Evolutionary conservation across 75 land plant genomes (phyloP).

Genomic region (Pinus tabuliformis): DNA sequence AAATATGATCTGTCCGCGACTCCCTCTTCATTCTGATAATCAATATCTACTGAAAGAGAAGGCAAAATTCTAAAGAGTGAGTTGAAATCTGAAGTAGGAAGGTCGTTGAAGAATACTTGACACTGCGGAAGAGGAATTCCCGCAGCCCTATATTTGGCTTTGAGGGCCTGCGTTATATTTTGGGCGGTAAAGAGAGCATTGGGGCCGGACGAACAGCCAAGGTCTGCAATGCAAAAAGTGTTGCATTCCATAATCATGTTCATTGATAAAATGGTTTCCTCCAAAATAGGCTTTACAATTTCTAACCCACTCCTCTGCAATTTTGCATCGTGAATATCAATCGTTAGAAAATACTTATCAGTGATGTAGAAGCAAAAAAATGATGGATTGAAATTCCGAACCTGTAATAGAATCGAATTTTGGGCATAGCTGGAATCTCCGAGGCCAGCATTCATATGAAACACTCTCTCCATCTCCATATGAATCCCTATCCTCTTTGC

Average conservation of each 20-base stretch:
- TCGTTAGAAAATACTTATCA: too few relatives aligned
- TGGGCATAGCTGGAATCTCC: constrained; percentile 21
- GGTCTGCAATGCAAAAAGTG: constrained; percentile 33
- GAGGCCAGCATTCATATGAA: constrained; percentile 10
- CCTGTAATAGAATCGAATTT: constrained; percentile 15
- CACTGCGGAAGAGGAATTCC: constrained; percentile 25
- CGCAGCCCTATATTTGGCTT: not conserved
- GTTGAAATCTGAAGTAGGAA: too few relatives aligned
- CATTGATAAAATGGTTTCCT: not conserved
- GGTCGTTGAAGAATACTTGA: too few relatives aligned
- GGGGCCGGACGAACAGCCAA: constrained; percentile 65
- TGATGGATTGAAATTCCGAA: not conserved
- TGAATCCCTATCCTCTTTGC: too few relatives aligned
- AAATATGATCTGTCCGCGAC: constrained; percentile 12
- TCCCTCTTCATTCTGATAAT: constrained; percentile 20
- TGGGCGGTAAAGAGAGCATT: constrained; percentile 19
- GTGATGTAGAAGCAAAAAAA: too few relatives aligned
- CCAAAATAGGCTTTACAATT: not conserved
- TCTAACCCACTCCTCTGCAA: not conserved
- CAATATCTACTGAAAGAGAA: constrained; percentile 40
- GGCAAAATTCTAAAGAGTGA: not conserved
- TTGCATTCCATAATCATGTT: not conserved
- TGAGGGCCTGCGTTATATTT: constrained; percentile 1
- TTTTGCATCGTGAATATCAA: not conserved
- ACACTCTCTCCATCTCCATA: not conserved